Conservation (phyloP, 163 green algal genomes). For the Scenedesmus sp. region DNA sequence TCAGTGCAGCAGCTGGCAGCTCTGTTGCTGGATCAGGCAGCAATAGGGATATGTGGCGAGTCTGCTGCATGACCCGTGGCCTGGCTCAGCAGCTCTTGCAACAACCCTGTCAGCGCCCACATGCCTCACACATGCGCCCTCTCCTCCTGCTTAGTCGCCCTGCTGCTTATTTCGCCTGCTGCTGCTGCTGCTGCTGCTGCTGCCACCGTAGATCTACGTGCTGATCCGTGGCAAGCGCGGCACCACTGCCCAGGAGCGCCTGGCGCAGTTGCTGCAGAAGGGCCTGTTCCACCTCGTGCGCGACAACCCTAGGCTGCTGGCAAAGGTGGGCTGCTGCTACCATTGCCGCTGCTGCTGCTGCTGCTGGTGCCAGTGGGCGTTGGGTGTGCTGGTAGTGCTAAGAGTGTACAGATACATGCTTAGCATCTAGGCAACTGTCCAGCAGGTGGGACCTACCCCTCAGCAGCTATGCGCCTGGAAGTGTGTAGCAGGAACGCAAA, state of each 20-base stretch:
- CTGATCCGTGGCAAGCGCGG: constrained; percentile 40
- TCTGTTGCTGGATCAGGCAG: too few relatives aligned
- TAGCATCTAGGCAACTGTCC: too few relatives aligned
- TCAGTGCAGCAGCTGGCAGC: neutral
- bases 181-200: neutral
- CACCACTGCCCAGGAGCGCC: constrained; percentile 12
- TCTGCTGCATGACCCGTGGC: too few relatives aligned
- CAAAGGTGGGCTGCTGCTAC: constrained; percentile 25
- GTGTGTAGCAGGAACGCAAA: neutral
- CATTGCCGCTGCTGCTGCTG: neutral
- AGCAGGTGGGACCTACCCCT: too few relatives aligned
- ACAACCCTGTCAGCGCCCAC: neutral
- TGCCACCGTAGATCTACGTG: constrained; percentile 24
- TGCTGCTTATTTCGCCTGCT: neutral
- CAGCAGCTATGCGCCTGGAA: neutral
- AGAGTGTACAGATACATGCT: too few relatives aligned
- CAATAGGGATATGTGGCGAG: too few relatives aligned
- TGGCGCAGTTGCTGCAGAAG: constrained; percentile 12
- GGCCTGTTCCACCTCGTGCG: constrained; percentile 51
- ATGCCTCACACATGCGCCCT: neutral
- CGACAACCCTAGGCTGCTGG: constrained; percentile 14
- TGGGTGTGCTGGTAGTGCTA: too few relatives aligned
- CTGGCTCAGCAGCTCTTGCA: neutral
- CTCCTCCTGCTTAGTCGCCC: neutral
- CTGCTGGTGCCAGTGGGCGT: neutral